Evolutionary conservation across 345 rosid species (phyloP), one percentile per base, ranked within the genome.

Genomic region (Noccaea caerulescens): DNA sequence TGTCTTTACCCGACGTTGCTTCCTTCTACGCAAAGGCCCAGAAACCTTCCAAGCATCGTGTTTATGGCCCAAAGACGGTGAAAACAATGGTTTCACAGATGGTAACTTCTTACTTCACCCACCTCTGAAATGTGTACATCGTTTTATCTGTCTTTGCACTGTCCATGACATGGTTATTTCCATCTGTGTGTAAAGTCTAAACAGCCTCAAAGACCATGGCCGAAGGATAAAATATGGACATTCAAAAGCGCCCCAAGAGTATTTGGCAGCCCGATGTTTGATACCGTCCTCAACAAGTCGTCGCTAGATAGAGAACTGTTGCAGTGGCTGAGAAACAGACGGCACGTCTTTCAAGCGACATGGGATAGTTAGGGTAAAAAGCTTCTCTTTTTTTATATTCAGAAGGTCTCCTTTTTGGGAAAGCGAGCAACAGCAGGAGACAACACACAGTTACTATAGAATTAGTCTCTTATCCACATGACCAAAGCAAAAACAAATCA

Each of bases 191-290:
- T 76, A 27, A 87, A 94, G 99, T 93, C 83, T 65, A 94, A 89
- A 76, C 94, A 84, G 62, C 84, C 91, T 0, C 98, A 94, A 78
- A 88, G 79, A 82, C 84, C 96, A 1, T 94, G 99, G 99, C 96
- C 98, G 5, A 88, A 84, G 83, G 97, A 94, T 69, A 87, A 84
- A 65, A 91, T 91, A 77, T 94, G 99, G 99, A 80, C 87, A 16
- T 94, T 92, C 75, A 89, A 86, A 79, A 75, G 69, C 46, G 20
- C 62, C 11, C 87, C 86, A 0, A 77, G 82, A 69, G 80, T 91
- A 33, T 74, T 84, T 30, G 99, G 98, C 51, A 92, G 98, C 82
- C 99, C 99, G 8, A 94, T 91, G 99, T 82, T 94, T 2, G 98
- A 94, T 58, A 80, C 92, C 0, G 86, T 85, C n/a, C 52, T 92